Base-by-base conservation (phyloP, 768 basidiomycete species). In the Sporobolomyces pararoseus region DNA sequence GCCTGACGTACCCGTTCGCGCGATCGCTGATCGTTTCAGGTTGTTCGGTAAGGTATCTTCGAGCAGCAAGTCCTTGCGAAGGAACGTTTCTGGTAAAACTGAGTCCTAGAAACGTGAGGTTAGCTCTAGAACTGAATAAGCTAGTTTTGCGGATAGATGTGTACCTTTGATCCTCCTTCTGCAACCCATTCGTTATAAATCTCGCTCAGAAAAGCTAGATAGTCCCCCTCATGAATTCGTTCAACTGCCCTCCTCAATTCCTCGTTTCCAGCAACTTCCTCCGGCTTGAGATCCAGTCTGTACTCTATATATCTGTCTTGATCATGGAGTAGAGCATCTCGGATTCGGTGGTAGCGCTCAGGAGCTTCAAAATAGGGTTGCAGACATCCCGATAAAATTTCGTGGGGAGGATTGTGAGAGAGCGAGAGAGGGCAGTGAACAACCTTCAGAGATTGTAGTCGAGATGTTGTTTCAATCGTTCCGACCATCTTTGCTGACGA, bases 31-130 rank as follows among this genome's bases (percentile, higher is more conserved):
- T 3, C 51, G 37, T 1, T 59, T 31, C 35, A 34, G n/a, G 34
- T 31, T 54, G 7, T 60, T 14, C 13, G 55, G 58, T 13, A 59
- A 50, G 19, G 25, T 35, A 4, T 46, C 25, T 7, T 58, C 66
- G 42, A 63, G 62, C 14, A 75, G 65, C 7, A 79, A 63, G 55
- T 73, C 73, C 1, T 34, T 63, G n/a, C 78, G 78, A 7, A 76
- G 65, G 42, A 81, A 81, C 9, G 77, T 74, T 27, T 81, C 79
- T 1, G 80, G 80, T 7, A 80, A 52, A 14, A 80, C 79, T 0
- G 77, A 78, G 10, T 52, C 73, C 79, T 79, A 19, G 34, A 25
- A 13, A 6, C 25, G 21, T 12, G 34, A 35, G 17, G 4, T 23
- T 9, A 10, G 32, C 53, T 35, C 9, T 7, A 21, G 27, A 19